Conservation (phyloP, 495 filamentous ascomycete genomes). For the Penicillium silybi region DNA sequence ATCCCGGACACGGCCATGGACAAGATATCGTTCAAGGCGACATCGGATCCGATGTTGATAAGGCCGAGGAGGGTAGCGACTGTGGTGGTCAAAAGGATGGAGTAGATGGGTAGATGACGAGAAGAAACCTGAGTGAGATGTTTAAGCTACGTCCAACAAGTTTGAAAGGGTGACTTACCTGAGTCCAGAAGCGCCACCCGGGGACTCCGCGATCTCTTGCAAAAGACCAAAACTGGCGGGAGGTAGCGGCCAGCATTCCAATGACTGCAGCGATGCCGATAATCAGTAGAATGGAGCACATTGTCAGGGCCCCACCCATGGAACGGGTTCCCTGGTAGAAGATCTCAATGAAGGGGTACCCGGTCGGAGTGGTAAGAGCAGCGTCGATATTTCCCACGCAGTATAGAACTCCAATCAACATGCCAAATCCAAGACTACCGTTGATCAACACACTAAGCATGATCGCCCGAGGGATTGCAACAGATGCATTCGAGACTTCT, state of each 20-base stretch:
- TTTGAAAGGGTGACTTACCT: conserved; percentile 18
- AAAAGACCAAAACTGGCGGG: conserved; percentile 55
- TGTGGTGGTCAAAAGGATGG: conserved; percentile 28
- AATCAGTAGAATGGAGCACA: conserved; percentile 27
- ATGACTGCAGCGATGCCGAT: conserved; percentile 38
- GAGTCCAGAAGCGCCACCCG: conserved; percentile 42
- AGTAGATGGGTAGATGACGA: conserved; percentile 12
- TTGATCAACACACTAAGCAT: conserved; percentile 36
- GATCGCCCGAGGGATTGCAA: conserved; percentile 29
- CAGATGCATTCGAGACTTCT: conserved; percentile 39
- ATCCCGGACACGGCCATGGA: conserved; percentile 37
- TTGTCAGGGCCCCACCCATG: conserved; percentile 33
- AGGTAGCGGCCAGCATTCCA: conserved; percentile 45
- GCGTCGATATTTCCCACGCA: conserved; percentile 30
- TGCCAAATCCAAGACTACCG: conserved; percentile 37
- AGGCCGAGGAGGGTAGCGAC: conserved; percentile 33
- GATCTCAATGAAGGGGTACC: conserved; percentile 48
- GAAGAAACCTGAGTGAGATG: conserved; percentile 6
- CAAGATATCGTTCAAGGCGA: conserved; percentile 41
- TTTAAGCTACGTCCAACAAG: neutral
- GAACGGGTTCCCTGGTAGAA: conserved; percentile 43
- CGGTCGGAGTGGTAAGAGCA: conserved; percentile 29
- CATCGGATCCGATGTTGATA: conserved; percentile 40
- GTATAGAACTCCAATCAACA: conserved; percentile 37
- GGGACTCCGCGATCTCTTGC: conserved; percentile 55